Conservation (phyloP, 2,329 filamentous ascomycete species). For the Hypoxylon sp. region DNA sequence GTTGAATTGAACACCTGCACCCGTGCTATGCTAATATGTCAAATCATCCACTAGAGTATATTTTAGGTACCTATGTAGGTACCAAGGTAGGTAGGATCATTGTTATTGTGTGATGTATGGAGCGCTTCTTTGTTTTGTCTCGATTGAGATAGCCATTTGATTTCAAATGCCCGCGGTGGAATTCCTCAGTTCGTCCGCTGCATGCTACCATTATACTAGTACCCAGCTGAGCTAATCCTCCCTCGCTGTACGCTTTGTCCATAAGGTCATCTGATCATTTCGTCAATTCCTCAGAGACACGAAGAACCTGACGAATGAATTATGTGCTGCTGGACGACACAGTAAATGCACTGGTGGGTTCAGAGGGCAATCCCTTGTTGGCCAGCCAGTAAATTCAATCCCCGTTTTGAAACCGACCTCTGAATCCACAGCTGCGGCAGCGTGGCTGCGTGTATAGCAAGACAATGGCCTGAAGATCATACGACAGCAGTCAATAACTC, state of each 20-base stretch:
- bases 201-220: not conserved
- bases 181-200: not conserved
- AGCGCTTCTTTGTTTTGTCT: conserved; percentile 5
- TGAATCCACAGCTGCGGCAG: not conserved
- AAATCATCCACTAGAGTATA: not conserved
- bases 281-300: not conserved
- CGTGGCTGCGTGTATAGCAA: conserved; percentile 9
- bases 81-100: not conserved
- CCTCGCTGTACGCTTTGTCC: not conserved
- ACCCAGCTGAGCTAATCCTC: not conserved
- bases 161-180: not conserved
- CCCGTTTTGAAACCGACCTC: not conserved
- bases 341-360: not conserved
- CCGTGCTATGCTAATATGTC: not conserved
- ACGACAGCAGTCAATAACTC: conserved; percentile 19
- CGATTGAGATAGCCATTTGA: not conserved
- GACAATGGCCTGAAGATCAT: conserved; percentile 32
- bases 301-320: not conserved
- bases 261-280: conserved; percentile 4
- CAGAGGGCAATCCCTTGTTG: not conserved
- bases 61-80: too few relatives aligned
- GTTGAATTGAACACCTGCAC: not conserved
- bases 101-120: conserved; percentile 4
- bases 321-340: conserved; percentile 6
- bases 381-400: not conserved